phyloP scores from a whole-genome alignment of 106 monocot species.

The Dendrobium catenatum region DNA sequence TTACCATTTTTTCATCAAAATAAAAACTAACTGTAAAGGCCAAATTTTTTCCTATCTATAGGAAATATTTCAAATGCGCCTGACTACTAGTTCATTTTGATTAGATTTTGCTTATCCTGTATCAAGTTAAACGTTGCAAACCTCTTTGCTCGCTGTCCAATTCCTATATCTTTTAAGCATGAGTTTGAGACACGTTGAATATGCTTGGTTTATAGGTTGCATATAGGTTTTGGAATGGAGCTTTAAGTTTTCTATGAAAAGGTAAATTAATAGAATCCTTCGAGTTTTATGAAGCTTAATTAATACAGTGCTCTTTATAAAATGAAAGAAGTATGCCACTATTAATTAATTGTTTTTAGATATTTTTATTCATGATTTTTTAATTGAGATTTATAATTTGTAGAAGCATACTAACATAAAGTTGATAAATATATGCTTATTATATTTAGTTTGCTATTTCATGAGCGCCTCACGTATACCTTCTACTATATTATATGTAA shows the following conservation, averaged over 20 bases:
- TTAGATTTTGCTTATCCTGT: background rate
- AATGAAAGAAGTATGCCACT: background rate
- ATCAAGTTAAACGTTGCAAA: background rate
- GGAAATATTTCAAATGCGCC: background rate
- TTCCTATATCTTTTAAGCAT: slow-evolving; percentile 1
- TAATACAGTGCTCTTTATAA: background rate
- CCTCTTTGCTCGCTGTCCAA: background rate
- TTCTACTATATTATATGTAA: background rate
- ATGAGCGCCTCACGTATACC: background rate
- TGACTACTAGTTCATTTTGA: background rate
- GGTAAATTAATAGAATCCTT: background rate
- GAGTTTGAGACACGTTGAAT: background rate
- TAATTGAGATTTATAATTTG: background rate
- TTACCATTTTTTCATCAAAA: no score
- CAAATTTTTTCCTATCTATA: background rate
- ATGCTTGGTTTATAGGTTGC: background rate
- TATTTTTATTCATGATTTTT: background rate
- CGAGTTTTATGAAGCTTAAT: background rate
- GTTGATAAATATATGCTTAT: background rate
- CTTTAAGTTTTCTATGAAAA: background rate
- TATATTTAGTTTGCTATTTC: background rate
- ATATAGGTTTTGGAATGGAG: background rate
- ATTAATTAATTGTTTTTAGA: background rate
- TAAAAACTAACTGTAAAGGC: background rate
- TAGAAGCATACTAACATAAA: slow-evolving; percentile 2